These are phyloP conservation scores for Aspergillus sclerotialis DNA, from an alignment of 2,329 filamentous ascomycete species.

Conservation along the genomic window DNA sequence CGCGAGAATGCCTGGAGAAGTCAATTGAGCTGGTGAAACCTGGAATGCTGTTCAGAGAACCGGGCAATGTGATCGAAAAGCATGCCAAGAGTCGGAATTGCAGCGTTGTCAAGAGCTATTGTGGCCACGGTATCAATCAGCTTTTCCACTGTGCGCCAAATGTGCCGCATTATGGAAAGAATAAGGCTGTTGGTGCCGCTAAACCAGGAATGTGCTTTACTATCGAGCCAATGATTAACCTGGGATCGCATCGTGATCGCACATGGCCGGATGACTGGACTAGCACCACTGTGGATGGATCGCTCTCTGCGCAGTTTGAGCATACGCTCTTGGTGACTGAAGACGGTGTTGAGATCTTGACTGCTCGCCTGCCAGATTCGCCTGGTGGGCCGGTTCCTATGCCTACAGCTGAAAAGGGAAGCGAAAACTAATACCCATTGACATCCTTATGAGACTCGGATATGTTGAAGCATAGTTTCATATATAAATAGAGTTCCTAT, in stretches of 20 bases:
- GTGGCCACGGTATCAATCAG: conserved; percentile 89
- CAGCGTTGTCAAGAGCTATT: conserved; percentile 92
- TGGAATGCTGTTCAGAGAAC: conserved; percentile 84
- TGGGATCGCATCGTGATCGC: conserved; percentile 84
- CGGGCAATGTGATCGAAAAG: conserved; percentile 92
- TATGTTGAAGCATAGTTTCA: too few relatives aligned
- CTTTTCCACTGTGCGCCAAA: conserved; percentile 92
- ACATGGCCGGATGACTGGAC: conserved; percentile 99
- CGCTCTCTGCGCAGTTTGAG: conserved; percentile 88
- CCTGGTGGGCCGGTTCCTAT: conserved; percentile 66
- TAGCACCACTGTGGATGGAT: conserved; percentile 84
- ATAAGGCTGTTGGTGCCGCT: conserved; percentile 90
- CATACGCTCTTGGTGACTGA: conserved; percentile 80
- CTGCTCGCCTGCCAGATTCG: conserved; percentile 63
- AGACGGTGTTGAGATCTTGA: conserved; percentile 73
- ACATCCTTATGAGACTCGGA: too few relatives aligned
- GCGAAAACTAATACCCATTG: too few relatives aligned
- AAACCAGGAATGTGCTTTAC: conserved; percentile 98
- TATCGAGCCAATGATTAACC: conserved; percentile 95
- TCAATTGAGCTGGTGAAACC: conserved; percentile 90
- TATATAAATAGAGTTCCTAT: too few relatives aligned
- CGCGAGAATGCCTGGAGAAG: conserved; percentile 82
- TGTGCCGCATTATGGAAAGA: conserved; percentile 95
- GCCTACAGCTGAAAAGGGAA: too few relatives aligned
- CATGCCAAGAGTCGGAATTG: conserved; percentile 78